Percentiles rank a stretch among this genome's conserved stretches.
Evolutionary conservation across 2,329 filamentous ascomycete species (phyloP).

Genomic region (Fusarium brevicatenulatum): DNA sequence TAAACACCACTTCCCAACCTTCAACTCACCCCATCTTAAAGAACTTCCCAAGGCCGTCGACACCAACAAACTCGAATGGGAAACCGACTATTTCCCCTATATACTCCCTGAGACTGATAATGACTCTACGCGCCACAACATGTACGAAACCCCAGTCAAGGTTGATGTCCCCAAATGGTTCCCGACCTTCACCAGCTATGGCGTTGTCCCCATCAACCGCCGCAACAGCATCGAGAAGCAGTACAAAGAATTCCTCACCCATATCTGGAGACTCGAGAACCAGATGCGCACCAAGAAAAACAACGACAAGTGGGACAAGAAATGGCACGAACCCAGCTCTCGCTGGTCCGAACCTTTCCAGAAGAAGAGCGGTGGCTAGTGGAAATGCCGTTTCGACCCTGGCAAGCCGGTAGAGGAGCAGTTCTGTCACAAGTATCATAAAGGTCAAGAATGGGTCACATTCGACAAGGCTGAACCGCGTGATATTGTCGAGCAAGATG

Average conservation of each 20-base stretch:
- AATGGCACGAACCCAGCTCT: constrained; percentile 33
- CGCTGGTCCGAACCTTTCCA: constrained; percentile 32
- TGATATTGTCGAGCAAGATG: neutral
- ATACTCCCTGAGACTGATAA: neutral
- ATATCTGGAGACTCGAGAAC: constrained; percentile 28
- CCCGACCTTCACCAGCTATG: constrained; percentile 13
- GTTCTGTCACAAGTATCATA: constrained; percentile 29
- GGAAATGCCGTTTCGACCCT: constrained; percentile 41
- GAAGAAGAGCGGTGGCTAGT: constrained; percentile 41
- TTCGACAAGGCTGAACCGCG: neutral
- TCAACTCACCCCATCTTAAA: neutral
- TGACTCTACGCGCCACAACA: neutral
- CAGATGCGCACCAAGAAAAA: constrained; percentile 2
- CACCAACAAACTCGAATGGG: neutral
- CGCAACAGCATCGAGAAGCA: constrained; percentile 1
- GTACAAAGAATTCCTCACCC: constrained; percentile 33
- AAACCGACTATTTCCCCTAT: neutral
- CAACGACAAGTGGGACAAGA: constrained; percentile 29
- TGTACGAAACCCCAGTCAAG: neutral
- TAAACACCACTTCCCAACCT: neutral
- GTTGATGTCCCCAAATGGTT: constrained; percentile 36
- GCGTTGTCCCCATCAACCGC: constrained; percentile 22
- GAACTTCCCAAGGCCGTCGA: neutral
- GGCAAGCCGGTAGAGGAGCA: constrained; percentile 30
- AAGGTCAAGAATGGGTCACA: neutral